A percentile compares a stretch with the other conserved stretches of the same genome.
phyloP scores from a whole-genome alignment of 306 rosid genomes.

The Fragaria ananassa region DNA sequence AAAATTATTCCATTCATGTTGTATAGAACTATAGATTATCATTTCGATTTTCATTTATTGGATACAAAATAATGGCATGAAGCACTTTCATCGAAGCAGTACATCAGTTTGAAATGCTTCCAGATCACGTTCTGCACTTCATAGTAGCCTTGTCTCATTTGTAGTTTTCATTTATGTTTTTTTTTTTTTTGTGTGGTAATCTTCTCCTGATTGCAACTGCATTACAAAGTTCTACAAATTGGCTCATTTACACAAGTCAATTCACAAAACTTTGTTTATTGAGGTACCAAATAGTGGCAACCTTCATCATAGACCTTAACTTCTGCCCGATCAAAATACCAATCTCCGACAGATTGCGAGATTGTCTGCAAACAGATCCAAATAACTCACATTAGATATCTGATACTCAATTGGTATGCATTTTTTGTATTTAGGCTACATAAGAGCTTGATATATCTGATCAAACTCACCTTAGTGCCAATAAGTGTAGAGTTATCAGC shows the following conservation, averaged over 20 bases:
- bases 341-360: conserved; percentile 82
- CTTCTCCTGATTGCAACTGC: conserved; percentile 14
- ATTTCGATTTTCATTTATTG: neutral
- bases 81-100: neutral
- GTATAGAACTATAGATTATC: neutral
- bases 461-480: conserved; percentile 53
- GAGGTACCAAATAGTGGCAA: conserved; percentile 56
- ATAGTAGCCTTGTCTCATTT: neutral
- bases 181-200: neutral
- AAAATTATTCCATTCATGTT: neutral
- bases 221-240: neutral
- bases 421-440: neutral
- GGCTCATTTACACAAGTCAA: neutral
- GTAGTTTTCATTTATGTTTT: neutral
- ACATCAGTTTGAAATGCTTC: neutral
- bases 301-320: conserved; percentile 60
- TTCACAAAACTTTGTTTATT: neutral
- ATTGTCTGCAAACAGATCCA: conserved; percentile 50
- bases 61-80: neutral
- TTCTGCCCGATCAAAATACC: conserved; percentile 76
- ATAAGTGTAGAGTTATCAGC: conserved; percentile 63
- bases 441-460: neutral
- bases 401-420: neutral
- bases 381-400: conserved; percentile 13
- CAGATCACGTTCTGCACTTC: neutral